Conservation (phyloP, 495 filamentous ascomycete species). For the Aspergillus baeticus region DNA sequence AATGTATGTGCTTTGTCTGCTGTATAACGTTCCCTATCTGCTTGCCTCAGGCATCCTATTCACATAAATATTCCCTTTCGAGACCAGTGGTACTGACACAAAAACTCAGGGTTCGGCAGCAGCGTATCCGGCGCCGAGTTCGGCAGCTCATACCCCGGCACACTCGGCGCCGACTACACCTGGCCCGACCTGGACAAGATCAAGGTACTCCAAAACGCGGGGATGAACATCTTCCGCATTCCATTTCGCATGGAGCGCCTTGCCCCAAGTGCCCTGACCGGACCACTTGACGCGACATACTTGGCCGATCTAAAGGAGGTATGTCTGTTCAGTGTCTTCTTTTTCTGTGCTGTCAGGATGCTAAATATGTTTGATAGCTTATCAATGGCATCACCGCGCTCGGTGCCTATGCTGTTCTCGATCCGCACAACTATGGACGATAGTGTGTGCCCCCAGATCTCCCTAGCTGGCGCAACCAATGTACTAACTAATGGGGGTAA, state of each 20-base stretch:
- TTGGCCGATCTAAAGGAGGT: slow-evolving; percentile 42
- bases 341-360: not conserved
- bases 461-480: not conserved
- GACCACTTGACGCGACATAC: slow-evolving; percentile 40
- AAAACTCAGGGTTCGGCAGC: slow-evolving; percentile 24
- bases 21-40: too few relatives aligned
- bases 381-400: slow-evolving; percentile 60
- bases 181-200: slow-evolving; percentile 57
- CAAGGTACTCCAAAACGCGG: slow-evolving; percentile 56
- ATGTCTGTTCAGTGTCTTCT: slow-evolving; percentile 15
- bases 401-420: slow-evolving; percentile 63
- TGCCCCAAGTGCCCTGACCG: slow-evolving; percentile 49
- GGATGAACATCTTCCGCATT: slow-evolving; percentile 70
- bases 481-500: not conserved
- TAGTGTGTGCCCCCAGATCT: slow-evolving; percentile 26
- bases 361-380: slow-evolving; percentile 33
- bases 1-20: too few relatives aligned
- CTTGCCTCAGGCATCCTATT: too few relatives aligned
- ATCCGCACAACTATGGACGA: slow-evolving; percentile 71
- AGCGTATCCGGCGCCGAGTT: slow-evolving; percentile 55
- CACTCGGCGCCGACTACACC: slow-evolving; percentile 56
- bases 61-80: too few relatives aligned
- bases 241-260: slow-evolving; percentile 72
- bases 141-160: slow-evolving; percentile 46
- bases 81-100: slow-evolving; percentile 22